Percentiles rank a stretch among this genome's conserved stretches.
Conservation (phyloP, 1,284 basidiomycete species). For the Boletellus deceptivus region DNA sequence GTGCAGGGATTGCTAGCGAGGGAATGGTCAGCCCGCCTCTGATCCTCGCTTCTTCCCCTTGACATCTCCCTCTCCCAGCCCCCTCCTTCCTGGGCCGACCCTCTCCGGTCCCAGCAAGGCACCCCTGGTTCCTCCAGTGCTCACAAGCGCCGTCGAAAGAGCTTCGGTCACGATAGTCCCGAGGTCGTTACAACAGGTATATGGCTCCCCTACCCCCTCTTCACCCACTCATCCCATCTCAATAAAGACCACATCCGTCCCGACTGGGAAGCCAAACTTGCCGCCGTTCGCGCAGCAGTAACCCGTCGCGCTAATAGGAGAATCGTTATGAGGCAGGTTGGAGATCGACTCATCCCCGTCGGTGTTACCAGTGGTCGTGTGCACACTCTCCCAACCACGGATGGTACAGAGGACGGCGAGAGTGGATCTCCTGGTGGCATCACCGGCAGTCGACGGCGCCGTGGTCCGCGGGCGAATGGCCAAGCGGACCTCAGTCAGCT, state of each 20-base stretch:
- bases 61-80: constrained; percentile 21
- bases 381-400: constrained; percentile 59
- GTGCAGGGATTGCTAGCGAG: constrained; percentile 70
- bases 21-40: constrained; percentile 48
- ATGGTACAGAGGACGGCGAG: constrained; percentile 45
- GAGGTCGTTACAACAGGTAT: constrained; percentile 90
- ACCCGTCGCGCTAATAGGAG: constrained; percentile 89
- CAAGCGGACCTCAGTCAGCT: constrained; percentile 53
- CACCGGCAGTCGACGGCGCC: constrained; percentile 57
- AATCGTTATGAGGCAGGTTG: constrained; percentile 98
- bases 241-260: constrained; percentile 84
- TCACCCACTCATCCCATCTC: constrained; percentile 5
- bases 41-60: constrained; percentile 5
- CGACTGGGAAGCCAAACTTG: constrained; percentile 92
- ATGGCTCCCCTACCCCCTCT: constrained; percentile 12
- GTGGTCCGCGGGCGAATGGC: constrained; percentile 56
- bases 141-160: constrained; percentile 77
- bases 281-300: constrained; percentile 84
- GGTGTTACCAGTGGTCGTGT: constrained; percentile 86
- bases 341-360: constrained; percentile 94
- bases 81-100: constrained; percentile 49
- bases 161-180: constrained; percentile 69
- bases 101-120: constrained; percentile 44
- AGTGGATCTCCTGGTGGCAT: constrained; percentile 31
- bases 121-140: constrained; percentile 36